phyloP scores from a whole-genome alignment of 148 eudicot species.

The Nepenthes gracilis region DNA sequence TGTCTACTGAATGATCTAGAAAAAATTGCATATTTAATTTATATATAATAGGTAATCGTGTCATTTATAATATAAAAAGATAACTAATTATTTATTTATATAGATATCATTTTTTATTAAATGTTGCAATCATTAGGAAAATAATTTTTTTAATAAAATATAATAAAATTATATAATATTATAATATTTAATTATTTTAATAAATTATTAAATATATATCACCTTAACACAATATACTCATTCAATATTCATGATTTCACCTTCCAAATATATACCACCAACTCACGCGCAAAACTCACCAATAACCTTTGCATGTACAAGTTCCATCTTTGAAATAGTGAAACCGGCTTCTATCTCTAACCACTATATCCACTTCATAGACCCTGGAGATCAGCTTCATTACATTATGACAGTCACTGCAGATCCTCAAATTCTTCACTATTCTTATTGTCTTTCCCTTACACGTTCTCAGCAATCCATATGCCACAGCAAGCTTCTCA shows the following conservation, averaged over 20 bases:
- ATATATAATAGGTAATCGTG: too few species aligned
- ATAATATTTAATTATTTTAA: too few species aligned
- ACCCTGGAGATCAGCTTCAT: constrained; percentile 47
- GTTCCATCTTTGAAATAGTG: constrained; percentile 29
- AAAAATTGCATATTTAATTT: too few species aligned
- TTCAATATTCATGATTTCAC: constrained; percentile 7
- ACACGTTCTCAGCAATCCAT: constrained; percentile 29
- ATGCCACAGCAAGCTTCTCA: constrained; percentile 55
- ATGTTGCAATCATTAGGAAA: too few species aligned
- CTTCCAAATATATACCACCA: not conserved
- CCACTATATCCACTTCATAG: constrained; percentile 36
- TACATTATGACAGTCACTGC: constrained; percentile 50
- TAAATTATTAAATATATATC: constrained; percentile 1
- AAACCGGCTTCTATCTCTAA: constrained; percentile 49
- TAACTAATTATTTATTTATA: too few species aligned
- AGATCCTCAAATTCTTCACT: constrained; percentile 55
- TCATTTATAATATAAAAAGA: too few species aligned
- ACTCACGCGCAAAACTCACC: constrained; percentile 34
- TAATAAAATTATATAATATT: too few species aligned
- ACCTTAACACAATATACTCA: constrained; percentile 39
- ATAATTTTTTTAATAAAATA: too few species aligned
- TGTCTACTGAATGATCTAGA: too few species aligned
- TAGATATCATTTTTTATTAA: too few species aligned
- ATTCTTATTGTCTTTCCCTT: constrained; percentile 29
- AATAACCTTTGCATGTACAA: constrained; percentile 44